phyloP scores from a whole-genome alignment of 768 basidiomycete species.

The Suillus spraguei region DNA sequence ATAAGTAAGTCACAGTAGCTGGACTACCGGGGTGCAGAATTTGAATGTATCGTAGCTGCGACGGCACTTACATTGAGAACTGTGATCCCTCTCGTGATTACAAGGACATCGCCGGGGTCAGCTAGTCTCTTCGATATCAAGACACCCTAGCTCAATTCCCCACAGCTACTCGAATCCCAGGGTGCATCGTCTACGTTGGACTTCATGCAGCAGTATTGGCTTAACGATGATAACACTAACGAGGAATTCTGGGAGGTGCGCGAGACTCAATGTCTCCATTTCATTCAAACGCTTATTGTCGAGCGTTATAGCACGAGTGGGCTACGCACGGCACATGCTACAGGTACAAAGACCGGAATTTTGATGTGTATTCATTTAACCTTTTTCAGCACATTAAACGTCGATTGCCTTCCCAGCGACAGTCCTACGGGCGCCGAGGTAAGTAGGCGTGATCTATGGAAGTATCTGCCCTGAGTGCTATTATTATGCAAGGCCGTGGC shows the following conservation, averaged over 20 bases:
- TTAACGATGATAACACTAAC: slow-evolving; percentile 58
- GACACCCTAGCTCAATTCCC: background rate
- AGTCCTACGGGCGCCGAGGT: slow-evolving; percentile 65
- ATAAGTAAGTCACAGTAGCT: slow-evolving; percentile 43
- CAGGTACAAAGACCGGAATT: slow-evolving; percentile 21
- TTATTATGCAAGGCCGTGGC: slow-evolving; percentile 54
- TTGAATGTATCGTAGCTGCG: slow-evolving; percentile 46
- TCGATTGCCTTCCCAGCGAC: slow-evolving; percentile 61
- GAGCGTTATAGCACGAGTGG: slow-evolving; percentile 63
- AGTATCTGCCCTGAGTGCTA: slow-evolving; percentile 6
- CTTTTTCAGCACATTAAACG: slow-evolving; percentile 53
- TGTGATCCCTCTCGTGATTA: slow-evolving; percentile 49
- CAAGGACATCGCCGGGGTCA: slow-evolving; percentile 42
- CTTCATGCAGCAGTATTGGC: slow-evolving; percentile 67
- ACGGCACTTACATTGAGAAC: slow-evolving; percentile 40
- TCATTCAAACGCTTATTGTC: slow-evolving; percentile 11
- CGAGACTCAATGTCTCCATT: background rate
- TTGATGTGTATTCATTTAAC: background rate
- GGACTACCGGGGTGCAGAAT: background rate
- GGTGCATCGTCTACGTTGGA: slow-evolving; percentile 59
- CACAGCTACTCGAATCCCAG: slow-evolving; percentile 56
- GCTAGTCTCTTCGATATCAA: slow-evolving; percentile 12
- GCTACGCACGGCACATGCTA: slow-evolving; percentile 61
- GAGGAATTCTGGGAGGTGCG: slow-evolving; percentile 72
- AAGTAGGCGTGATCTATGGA: slow-evolving; percentile 38